Base-by-base conservation (phyloP, 2,329 filamentous ascomycete species). In the Alternaria sp. region DNA sequence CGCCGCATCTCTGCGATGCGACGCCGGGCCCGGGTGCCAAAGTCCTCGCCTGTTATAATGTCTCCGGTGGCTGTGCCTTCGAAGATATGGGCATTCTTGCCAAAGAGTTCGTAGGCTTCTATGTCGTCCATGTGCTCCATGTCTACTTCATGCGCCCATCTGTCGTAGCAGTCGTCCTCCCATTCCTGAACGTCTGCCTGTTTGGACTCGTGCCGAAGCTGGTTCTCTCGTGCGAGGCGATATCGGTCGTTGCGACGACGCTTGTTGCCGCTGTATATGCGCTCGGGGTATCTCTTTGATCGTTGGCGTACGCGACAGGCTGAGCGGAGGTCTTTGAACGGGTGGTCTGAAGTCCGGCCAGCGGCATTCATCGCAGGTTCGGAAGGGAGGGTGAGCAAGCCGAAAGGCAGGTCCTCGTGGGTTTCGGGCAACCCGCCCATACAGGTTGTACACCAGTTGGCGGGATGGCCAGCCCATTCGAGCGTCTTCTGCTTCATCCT, bases 1-100 rank as follows among this genome's bases (percentile, higher is more conserved):
- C 1, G 13, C 17, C 59, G 32, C 63, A 66, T 62, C 53, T 68
- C 66, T 10, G 36, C 36, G 28, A 65, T 66, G 28, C 64, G 43
- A n/a, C 61, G 36, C 17, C 61, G 61, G 0, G 49, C 61, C 61
- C 63, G 65, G 45, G 46, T 23, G 1, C 26, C 45, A 28, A 68
- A 68, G 23, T 64, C 56, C 40, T 68, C 64, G 6, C 56, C 59
- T 5, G 13, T 4, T 6, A 6, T 21, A 1, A 25, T 44, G 5
- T 43, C 19, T 2, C 25, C 9, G 1, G 19, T 3, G 5, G 26
- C 23, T 5, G n/a, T 3, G 13, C 26, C n/a, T 1, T 58, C 54
- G 23, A 62, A 58, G 9, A 58, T 8, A 5, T 43, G 26, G 3
- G 47, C 54, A 2, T 58, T 36, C 19, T 54, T 50, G 13, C 60